These are phyloP conservation scores for Dryadomyces quercivorus DNA, from an alignment of 2,329 filamentous ascomycete genomes.

Conservation along the genomic window DNA sequence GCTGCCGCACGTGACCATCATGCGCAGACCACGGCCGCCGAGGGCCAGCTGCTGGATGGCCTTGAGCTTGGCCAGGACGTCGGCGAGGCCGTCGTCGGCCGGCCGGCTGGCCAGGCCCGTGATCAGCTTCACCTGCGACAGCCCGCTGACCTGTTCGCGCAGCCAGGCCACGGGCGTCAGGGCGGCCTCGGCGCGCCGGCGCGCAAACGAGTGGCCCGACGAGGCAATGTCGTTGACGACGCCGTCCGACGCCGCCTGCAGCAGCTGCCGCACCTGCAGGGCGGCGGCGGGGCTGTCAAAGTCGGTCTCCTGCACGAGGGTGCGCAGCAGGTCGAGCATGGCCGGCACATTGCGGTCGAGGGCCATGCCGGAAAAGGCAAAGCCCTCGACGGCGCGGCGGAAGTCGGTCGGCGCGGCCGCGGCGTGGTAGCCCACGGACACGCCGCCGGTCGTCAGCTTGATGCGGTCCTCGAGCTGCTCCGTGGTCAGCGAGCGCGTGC, in stretches of 20 bases:
- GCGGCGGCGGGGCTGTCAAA: conserved; percentile 77
- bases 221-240: conserved; percentile 87
- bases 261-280: conserved; percentile 69
- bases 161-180: conserved; percentile 61
- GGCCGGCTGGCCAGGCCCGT: conserved; percentile 64
- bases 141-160: conserved; percentile 75
- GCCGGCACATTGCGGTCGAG: conserved; percentile 80
- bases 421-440: conserved; percentile 76
- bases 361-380: conserved; percentile 76
- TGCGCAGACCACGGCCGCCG: conserved; percentile 44
- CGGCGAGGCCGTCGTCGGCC: conserved; percentile 50
- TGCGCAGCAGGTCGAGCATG: conserved; percentile 79
- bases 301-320: conserved; percentile 73
- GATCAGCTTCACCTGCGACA: conserved; percentile 79
- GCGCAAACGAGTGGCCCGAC: conserved; percentile 77
- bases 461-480: conserved; percentile 92
- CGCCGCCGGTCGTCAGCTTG: conserved; percentile 88
- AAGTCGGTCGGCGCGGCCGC: conserved; percentile 65
- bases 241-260: conserved; percentile 78
- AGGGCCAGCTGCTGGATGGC: conserved; percentile 71
- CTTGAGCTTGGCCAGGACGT: conserved; percentile 74
- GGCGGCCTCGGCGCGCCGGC: conserved; percentile 69
- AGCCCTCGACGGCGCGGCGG: conserved; percentile 61
- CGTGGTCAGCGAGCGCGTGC: conserved; percentile 78
- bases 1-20: conserved; percentile 73